Conservation (phyloP, 2,329 filamentous ascomycete species). For the Clonostachys sp. region DNA sequence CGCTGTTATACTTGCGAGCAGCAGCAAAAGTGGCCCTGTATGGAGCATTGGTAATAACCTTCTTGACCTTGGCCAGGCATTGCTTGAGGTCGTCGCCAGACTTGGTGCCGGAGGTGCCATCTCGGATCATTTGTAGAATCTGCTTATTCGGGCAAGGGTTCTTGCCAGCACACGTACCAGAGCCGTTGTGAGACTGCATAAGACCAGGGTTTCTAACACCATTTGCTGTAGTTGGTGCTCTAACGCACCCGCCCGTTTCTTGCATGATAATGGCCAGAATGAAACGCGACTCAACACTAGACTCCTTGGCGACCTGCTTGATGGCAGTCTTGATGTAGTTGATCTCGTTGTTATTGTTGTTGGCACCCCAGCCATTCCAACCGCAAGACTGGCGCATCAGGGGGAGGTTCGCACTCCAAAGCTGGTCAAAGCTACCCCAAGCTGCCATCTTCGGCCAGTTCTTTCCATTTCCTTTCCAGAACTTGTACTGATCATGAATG, state of each 20-base stretch:
- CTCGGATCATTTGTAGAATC: slow-evolving; percentile 9
- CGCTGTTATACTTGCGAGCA: slow-evolving; percentile 12
- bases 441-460: slow-evolving; percentile 10
- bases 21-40: slow-evolving; percentile 8
- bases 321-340: slow-evolving; percentile 6
- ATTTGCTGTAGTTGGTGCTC: slow-evolving; percentile 8
- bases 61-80: slow-evolving; percentile 1
- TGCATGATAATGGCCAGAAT: slow-evolving; percentile 22
- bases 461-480: neutral
- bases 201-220: slow-evolving; percentile 10
- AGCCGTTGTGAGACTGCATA: slow-evolving; percentile 10
- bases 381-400: slow-evolving; percentile 7
- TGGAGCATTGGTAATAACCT: slow-evolving; percentile 1
- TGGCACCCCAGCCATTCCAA: slow-evolving; percentile 9
- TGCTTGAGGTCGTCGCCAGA: slow-evolving; percentile 7
- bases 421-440: slow-evolving; percentile 7
- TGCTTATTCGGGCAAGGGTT: slow-evolving; percentile 5
- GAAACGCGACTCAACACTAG: slow-evolving; percentile 7
- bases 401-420: slow-evolving; percentile 6
- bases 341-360: slow-evolving; percentile 8
- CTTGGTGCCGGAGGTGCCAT: slow-evolving; percentile 7
- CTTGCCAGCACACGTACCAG: slow-evolving; percentile 6
- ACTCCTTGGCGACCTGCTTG: slow-evolving; percentile 6
- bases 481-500: neutral
- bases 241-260: slow-evolving; percentile 14